These are phyloP conservation scores for Penicillium sclerotiorum DNA, from an alignment of 2,329 filamentous ascomycete species.

Conservation along the genomic window DNA sequence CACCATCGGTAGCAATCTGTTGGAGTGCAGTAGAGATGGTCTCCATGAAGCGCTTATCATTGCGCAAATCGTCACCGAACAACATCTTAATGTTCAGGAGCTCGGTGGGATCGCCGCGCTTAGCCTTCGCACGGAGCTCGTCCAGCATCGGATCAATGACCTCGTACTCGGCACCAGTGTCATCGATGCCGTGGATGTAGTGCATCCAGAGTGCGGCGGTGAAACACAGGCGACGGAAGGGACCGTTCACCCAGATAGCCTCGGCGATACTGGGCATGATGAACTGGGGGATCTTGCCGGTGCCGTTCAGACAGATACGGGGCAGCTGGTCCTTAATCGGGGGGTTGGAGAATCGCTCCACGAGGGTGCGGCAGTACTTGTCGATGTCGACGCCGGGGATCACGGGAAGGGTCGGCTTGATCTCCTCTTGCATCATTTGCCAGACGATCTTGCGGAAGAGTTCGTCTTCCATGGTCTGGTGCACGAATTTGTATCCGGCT, in stretches of 20 bases:
- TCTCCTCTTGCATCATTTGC: slow-evolving; percentile 60
- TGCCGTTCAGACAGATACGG: slow-evolving; percentile 55
- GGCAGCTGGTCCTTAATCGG: slow-evolving; percentile 59
- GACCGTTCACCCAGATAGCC: slow-evolving; percentile 49
- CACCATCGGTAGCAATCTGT: slow-evolving; percentile 51
- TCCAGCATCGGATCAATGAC: slow-evolving; percentile 54
- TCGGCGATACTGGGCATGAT: slow-evolving; percentile 45
- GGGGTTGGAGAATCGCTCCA: slow-evolving; percentile 60
- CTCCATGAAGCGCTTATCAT: slow-evolving; percentile 51
- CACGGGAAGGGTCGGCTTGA: slow-evolving; percentile 55
- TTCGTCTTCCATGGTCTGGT: slow-evolving; percentile 57
- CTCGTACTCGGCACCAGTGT: slow-evolving; percentile 45
- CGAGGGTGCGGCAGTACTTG: slow-evolving; percentile 56
- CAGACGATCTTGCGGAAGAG: slow-evolving; percentile 52
- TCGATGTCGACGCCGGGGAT: slow-evolving; percentile 57
- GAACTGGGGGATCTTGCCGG: slow-evolving; percentile 57
- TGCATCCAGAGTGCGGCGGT: slow-evolving; percentile 55
- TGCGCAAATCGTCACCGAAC: slow-evolving; percentile 56
- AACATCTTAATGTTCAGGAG: slow-evolving; percentile 52
- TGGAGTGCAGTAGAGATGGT: slow-evolving; percentile 53
- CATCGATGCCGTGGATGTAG: slow-evolving; percentile 55
- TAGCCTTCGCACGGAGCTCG: slow-evolving; percentile 50
- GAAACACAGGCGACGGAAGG: slow-evolving; percentile 53
- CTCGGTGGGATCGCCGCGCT: slow-evolving; percentile 42
- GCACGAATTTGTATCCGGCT: slow-evolving; percentile 57